Conservation (phyloP, 169 alveolate genomes). For the Plasmodium gaboni region DNA sequence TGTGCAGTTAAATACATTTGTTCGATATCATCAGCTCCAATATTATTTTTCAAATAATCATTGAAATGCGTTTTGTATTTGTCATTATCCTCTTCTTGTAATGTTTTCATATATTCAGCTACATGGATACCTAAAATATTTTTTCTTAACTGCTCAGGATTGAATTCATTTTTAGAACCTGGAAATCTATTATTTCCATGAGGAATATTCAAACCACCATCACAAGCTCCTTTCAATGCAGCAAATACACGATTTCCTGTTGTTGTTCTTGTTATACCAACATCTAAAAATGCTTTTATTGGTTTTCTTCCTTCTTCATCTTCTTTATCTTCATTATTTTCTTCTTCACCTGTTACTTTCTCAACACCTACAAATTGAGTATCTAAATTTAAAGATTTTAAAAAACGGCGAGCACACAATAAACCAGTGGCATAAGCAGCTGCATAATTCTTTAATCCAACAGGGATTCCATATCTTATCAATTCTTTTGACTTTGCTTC, state of each 20-base stretch:
- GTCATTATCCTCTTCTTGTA: slow-evolving; percentile 97
- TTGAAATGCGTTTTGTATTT: slow-evolving; percentile 96
- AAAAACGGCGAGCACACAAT: slow-evolving; percentile 97
- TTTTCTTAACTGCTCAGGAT: slow-evolving; percentile 97
- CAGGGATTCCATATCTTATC: slow-evolving; percentile 96
- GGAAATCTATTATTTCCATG: slow-evolving; percentile 99
- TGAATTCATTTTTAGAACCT: slow-evolving; percentile 95
- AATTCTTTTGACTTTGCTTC: slow-evolving; percentile 98
- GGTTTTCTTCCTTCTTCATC: slow-evolving; percentile 97
- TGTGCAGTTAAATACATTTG: slow-evolving; percentile 97
- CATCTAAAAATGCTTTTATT: slow-evolving; percentile 98
- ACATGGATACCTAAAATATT: slow-evolving; percentile 99
- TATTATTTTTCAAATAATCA: slow-evolving; percentile 93
- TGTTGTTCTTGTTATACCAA: slow-evolving; percentile 99
- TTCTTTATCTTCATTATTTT: slow-evolving; percentile 96
- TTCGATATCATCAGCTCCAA: slow-evolving; percentile 96
- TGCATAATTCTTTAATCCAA: slow-evolving; percentile 99
- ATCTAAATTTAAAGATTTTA: slow-evolving; percentile 94
- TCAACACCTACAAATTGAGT: slow-evolving; percentile 94
- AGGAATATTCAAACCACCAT: slow-evolving; percentile 99
- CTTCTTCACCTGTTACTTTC: slow-evolving; percentile 89
- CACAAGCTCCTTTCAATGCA: slow-evolving; percentile 99
- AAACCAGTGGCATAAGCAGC: slow-evolving; percentile 99
- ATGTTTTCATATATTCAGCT: slow-evolving; percentile 96
- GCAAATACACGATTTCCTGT: slow-evolving; percentile 99